Conservation (phyloP, 805 yeast species). For the Wickerhamomyces alni region DNA sequence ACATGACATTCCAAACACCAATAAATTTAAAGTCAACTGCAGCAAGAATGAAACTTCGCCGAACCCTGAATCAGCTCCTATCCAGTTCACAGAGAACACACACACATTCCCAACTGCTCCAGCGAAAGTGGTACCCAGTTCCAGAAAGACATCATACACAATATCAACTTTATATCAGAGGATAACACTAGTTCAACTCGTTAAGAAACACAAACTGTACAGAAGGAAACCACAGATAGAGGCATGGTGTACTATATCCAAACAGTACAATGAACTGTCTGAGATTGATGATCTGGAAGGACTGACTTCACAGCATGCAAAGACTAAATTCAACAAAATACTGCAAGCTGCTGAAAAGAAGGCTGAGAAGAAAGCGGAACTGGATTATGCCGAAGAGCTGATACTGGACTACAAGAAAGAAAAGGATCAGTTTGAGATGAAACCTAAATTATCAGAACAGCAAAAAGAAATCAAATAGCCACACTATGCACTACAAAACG, state of each 20-base stretch:
- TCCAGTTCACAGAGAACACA: no score
- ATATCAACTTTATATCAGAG: background rate
- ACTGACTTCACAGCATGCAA: conserved; percentile 4
- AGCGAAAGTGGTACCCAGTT: background rate
- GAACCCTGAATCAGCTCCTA: no score
- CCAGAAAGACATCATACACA: conserved; percentile 4
- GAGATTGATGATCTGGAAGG: background rate
- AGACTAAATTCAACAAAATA: conserved; percentile 1
- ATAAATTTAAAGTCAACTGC: conserved; percentile 3
- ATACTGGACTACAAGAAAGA: background rate
- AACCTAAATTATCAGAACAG: background rate
- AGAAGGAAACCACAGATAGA: background rate
- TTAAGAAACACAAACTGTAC: background rate
- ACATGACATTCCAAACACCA: conserved; percentile 2
- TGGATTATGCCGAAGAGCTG: background rate
- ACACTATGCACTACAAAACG: no score
- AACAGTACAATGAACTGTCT: background rate
- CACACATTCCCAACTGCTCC: background rate
- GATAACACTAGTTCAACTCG: background rate
- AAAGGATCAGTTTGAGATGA: background rate
- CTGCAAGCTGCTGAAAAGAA: conserved; percentile 1
- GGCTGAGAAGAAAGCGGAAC: background rate
- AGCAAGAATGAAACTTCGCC: no score
- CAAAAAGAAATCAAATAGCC: no score
- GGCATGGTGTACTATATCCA: conserved; percentile 1